A percentile compares a stretch with the other conserved stretches of the same genome.
phyloP scores from a whole-genome alignment of 306 rosid species.

The Lathyrus tuberosus region DNA sequence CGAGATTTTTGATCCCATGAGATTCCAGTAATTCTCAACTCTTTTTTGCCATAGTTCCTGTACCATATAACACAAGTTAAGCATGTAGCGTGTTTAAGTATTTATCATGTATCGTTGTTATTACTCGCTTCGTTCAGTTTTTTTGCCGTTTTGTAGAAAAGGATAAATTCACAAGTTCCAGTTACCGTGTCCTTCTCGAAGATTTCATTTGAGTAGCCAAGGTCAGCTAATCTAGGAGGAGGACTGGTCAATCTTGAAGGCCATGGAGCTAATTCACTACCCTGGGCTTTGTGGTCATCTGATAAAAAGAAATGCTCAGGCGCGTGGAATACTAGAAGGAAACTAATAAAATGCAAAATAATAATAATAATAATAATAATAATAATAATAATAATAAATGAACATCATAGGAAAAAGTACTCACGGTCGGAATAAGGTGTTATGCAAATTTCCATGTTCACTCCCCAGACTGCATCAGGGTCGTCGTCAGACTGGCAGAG shows the following conservation, averaged over 20 bases:
- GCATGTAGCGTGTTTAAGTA: not conserved
- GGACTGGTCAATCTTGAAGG: conserved; percentile 80
- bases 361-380: too few species aligned
- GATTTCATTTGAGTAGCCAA: conserved; percentile 75
- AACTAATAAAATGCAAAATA: conserved; percentile 19
- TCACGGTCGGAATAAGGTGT: conserved; percentile 48
- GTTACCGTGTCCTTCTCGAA: conserved; percentile 86
- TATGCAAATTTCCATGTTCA: conserved; percentile 51
- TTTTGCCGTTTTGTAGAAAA: not conserved
- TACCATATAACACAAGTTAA: conserved; percentile 30
- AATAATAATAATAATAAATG: too few species aligned
- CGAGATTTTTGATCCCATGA: conserved; percentile 63
- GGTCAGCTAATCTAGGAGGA: conserved; percentile 93
- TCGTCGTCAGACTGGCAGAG: conserved; percentile 49
- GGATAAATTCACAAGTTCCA: conserved; percentile 23
- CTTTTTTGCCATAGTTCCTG: conserved; percentile 84
- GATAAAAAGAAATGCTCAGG: conserved; percentile 38
- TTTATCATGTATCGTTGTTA: conserved; percentile 17
- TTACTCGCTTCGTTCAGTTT: not conserved
- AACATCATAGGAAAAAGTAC: conserved; percentile 25
- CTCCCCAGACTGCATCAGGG: conserved; percentile 48
- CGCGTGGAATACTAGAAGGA: conserved; percentile 4
- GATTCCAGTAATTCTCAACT: conserved; percentile 84
- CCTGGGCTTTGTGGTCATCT: conserved; percentile 75
- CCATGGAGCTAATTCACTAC: conserved; percentile 94